Percentiles rank a stretch among this genome's conserved stretches.
phyloP scores from a whole-genome alignment of 208 protist species.

The Wallacemonas collosoma region DNA sequence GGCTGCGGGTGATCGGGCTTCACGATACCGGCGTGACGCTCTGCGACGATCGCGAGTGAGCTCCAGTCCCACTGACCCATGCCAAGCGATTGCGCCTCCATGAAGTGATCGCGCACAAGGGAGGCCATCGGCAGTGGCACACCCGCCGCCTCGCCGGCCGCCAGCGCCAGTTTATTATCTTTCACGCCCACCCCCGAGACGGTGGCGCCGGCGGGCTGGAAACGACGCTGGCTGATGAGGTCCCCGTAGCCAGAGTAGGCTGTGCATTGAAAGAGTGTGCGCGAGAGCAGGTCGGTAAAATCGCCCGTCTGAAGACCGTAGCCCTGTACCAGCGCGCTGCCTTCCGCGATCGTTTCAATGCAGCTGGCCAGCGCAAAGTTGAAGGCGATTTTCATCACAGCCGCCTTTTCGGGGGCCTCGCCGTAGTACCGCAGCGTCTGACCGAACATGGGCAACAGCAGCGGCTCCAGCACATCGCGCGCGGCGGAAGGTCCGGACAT shows the following conservation, averaged over 20 bases:
- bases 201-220: conserved; percentile 28
- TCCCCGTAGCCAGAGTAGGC: conserved; percentile 32
- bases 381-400: conserved; percentile 43
- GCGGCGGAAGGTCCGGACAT: conserved; percentile 16
- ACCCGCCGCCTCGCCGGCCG: conserved; percentile 25
- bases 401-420: conserved; percentile 24
- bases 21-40: conserved; percentile 34
- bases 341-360: conserved; percentile 30
- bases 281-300: conserved; percentile 26
- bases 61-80: conserved; percentile 47
- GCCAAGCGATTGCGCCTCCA: conserved; percentile 29
- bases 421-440: conserved; percentile 34
- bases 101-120: conserved; percentile 23
- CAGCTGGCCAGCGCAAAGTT: conserved; percentile 32
- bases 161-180: conserved; percentile 30
- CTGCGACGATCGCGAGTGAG: conserved; percentile 26
- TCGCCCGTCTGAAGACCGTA: conserved; percentile 26
- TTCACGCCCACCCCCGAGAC: conserved; percentile 31
- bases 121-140: conserved; percentile 35
- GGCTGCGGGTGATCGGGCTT: conserved; percentile 12
- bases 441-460: conserved; percentile 28
- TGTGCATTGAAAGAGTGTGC: conserved; percentile 34
- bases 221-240: conserved; percentile 25
- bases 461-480: conserved; percentile 19
- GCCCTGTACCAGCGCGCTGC: conserved; percentile 31